These are phyloP conservation scores for Geotrichum australiense DNA, from an alignment of 1,139 yeast species.

Conservation along the genomic window DNA sequence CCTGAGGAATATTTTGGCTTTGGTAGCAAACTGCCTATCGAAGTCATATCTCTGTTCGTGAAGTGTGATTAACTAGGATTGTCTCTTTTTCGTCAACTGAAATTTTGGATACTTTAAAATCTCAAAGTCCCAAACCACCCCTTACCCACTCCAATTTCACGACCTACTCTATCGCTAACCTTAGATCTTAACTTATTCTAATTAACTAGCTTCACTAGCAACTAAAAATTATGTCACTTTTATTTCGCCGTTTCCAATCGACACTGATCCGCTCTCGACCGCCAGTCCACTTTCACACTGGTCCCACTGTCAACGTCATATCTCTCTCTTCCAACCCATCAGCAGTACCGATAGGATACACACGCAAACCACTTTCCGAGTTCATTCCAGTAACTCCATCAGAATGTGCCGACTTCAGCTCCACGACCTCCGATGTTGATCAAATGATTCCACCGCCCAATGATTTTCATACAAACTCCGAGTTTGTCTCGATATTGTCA, in stretches of 20 bases:
- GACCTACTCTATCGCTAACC: too few relatives aligned
- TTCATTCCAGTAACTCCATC: conserved; percentile 19
- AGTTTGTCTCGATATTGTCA: conserved; percentile 31
- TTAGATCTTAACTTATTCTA: too few relatives aligned
- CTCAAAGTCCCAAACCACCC: too few relatives aligned
- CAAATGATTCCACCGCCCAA: conserved; percentile 12
- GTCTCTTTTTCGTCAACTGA: too few relatives aligned
- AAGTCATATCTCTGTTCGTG: conserved; percentile 18
- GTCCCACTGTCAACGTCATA: conserved; percentile 1
- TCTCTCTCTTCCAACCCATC: conserved; percentile 11
- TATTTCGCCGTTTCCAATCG: too few relatives aligned
- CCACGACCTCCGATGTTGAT: conserved; percentile 19
- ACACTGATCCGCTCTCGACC: conserved; percentile 11
- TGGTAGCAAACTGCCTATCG: conserved; percentile 25
- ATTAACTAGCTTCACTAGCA: too few relatives aligned
- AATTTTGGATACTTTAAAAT: too few relatives aligned
- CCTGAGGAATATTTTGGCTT: conserved; percentile 23
- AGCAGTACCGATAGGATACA: conserved; percentile 12
- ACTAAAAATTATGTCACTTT: too few relatives aligned
- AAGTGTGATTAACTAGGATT: too few relatives aligned
- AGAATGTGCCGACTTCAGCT: conserved; percentile 19
- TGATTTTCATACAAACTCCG: conserved; percentile 12
- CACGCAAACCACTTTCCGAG: neutral
- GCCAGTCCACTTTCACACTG: conserved; percentile 9
- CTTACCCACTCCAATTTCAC: too few relatives aligned